Conservation (phyloP, 2,329 filamentous ascomycete genomes). For the Botrytis paeoniae region DNA sequence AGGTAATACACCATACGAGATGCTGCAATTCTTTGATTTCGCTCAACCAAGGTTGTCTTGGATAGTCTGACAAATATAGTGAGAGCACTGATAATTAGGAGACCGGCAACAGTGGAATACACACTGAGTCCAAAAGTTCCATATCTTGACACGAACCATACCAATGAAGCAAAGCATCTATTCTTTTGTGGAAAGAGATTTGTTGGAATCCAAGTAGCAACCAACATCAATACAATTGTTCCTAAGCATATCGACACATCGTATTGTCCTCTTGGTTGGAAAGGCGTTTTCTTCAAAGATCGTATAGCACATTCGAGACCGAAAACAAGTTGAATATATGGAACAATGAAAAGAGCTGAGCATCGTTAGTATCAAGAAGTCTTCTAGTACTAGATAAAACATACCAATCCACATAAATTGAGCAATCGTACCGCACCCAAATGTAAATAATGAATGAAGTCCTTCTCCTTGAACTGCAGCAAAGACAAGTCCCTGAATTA, state of each 20-base stretch:
- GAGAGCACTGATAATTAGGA: conserved; percentile 50
- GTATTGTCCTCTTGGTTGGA: conserved; percentile 58
- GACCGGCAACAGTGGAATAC: conserved; percentile 48
- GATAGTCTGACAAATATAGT: conserved; percentile 57
- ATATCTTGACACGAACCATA: conserved; percentile 64
- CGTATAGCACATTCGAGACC: conserved; percentile 59
- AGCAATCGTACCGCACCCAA: conserved; percentile 52
- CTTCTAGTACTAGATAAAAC: conserved; percentile 17
- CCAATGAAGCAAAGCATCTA: conserved; percentile 64
- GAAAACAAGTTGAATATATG: conserved; percentile 64
- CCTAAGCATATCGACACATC: conserved; percentile 55
- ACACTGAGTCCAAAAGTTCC: conserved; percentile 55
- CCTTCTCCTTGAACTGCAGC: conserved; percentile 55
- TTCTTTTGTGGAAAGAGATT: conserved; percentile 53
- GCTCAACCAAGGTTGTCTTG: conserved; percentile 52
- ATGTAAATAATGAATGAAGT: conserved; percentile 48
- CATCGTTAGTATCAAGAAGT: conserved; percentile 30
- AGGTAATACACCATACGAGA: conserved; percentile 68
- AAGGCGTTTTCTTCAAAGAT: conserved; percentile 53
- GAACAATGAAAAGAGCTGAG: conserved; percentile 63
- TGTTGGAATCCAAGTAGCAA: conserved; percentile 59
- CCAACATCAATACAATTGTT: conserved; percentile 48
- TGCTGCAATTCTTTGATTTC: conserved; percentile 59
- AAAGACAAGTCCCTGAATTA: conserved; percentile 57
- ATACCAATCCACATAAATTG: conserved; percentile 60